A percentile compares a stretch with the other conserved stretches of the same genome.
phyloP scores from a whole-genome alignment of 208 protist genomes.

The Leishmania lainsoni region DNA sequence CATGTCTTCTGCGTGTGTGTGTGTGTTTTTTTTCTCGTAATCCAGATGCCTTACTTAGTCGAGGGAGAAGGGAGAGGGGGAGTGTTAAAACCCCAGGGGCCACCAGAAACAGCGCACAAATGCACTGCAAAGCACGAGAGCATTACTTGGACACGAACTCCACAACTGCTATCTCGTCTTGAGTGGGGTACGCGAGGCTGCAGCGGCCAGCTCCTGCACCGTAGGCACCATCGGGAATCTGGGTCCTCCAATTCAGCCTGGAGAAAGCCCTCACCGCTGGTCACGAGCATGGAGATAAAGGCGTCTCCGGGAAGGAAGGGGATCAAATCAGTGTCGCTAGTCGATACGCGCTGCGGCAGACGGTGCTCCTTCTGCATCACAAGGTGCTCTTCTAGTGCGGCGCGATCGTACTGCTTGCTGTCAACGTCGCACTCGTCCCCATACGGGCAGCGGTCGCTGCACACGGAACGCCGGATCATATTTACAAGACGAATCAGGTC shows the following conservation, averaged over 20 bases:
- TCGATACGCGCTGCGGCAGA: constrained; percentile 46
- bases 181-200: constrained; percentile 1
- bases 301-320: constrained; percentile 67
- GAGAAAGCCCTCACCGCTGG: constrained; percentile 51
- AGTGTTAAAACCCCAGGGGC: background rate
- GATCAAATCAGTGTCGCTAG: constrained; percentile 52
- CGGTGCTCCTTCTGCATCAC: constrained; percentile 35
- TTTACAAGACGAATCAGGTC: constrained; percentile 86
- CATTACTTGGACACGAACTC: background rate
- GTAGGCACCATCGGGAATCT: constrained; percentile 87
- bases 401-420: constrained; percentile 29
- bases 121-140: background rate
- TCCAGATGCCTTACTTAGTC: background rate
- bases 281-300: constrained; percentile 75
- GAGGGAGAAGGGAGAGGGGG: background rate
- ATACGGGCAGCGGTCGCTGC: constrained; percentile 29
- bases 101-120: background rate
- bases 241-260: constrained; percentile 46
- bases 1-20: background rate
- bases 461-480: constrained; percentile 52
- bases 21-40: background rate
- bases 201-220: constrained; percentile 32
- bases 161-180: background rate
- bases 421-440: constrained; percentile 25
- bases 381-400: constrained; percentile 57